phyloP scores from a whole-genome alignment of 306 rosid species.

The Astragalus glycyphyllos region DNA sequence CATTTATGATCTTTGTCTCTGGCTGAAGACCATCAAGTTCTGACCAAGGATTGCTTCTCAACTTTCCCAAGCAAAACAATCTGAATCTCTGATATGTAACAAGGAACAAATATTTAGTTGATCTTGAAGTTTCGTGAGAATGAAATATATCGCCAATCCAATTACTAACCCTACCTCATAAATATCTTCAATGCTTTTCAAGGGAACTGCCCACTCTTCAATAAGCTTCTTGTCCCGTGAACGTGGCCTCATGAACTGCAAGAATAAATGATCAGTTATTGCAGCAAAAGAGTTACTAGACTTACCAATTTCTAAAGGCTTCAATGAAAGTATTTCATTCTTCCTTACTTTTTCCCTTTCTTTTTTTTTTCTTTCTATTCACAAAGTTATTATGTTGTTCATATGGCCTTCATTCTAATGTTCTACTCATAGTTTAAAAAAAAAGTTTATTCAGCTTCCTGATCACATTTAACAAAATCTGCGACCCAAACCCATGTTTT shows the following conservation, averaged over 20 bases:
- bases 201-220: constrained; percentile 92
- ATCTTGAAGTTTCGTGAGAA: constrained; percentile 5
- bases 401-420: background rate
- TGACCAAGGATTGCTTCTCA: constrained; percentile 97
- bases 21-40: constrained; percentile 96
- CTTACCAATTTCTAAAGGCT: constrained; percentile 20
- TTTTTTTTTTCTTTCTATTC: background rate
- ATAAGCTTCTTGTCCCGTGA: constrained; percentile 84
- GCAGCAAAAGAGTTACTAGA: constrained; percentile 22
- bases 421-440: constrained; percentile 2
- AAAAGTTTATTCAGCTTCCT: background rate
- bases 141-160: constrained; percentile 5
- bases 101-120: constrained; percentile 35
- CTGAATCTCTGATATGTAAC: constrained; percentile 72
- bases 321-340: background rate
- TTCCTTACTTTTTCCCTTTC: background rate
- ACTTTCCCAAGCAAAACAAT: constrained; percentile 79
- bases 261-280: constrained; percentile 15
- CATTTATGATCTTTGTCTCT: constrained; percentile 85
- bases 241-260: constrained; percentile 95
- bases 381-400: constrained; percentile 11
- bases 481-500: constrained; percentile 19
- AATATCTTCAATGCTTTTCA: constrained; percentile 78
- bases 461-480: background rate
- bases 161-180: constrained; percentile 62